Conservation (phyloP, 495 filamentous ascomycete species). For the Cercophora samala region DNA sequence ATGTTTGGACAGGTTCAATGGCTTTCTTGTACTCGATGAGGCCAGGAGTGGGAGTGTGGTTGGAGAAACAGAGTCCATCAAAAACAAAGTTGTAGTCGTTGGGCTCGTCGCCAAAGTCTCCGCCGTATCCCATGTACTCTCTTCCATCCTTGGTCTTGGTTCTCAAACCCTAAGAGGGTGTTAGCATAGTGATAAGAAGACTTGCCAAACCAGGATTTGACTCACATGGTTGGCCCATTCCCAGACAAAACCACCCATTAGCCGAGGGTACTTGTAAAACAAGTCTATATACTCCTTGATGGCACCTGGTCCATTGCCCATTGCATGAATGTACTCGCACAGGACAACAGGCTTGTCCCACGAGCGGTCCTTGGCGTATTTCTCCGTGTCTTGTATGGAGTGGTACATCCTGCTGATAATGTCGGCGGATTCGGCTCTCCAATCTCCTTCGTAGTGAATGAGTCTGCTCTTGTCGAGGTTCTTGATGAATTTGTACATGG, state of each 20-base stretch:
- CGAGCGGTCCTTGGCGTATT: constrained; percentile 37
- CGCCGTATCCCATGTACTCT: constrained; percentile 65
- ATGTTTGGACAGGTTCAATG: constrained; percentile 57
- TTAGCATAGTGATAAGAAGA: background rate
- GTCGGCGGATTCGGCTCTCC: constrained; percentile 57
- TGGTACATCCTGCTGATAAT: constrained; percentile 68
- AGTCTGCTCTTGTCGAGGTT: constrained; percentile 53
- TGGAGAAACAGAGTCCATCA: constrained; percentile 60
- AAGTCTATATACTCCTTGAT: constrained; percentile 66
- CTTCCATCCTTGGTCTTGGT: constrained; percentile 53
- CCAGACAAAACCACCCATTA: constrained; percentile 74
- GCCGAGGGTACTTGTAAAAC: constrained; percentile 58
- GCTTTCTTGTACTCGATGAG: constrained; percentile 62
- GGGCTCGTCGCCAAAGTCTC: constrained; percentile 68
- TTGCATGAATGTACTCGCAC: constrained; percentile 69
- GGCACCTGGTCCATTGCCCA: constrained; percentile 71
- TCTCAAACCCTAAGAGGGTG: constrained; percentile 45
- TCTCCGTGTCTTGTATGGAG: constrained; percentile 46
- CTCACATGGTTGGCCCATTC: constrained; percentile 69
- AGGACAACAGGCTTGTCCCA: constrained; percentile 59
- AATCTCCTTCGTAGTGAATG: constrained; percentile 69
- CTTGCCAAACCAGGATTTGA: background rate
- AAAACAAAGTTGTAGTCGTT: constrained; percentile 68
- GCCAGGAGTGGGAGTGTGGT: constrained; percentile 59
- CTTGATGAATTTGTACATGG: constrained; percentile 65